phyloP scores from a whole-genome alignment of 306 rosid species.

The Lathyrus sativus region DNA sequence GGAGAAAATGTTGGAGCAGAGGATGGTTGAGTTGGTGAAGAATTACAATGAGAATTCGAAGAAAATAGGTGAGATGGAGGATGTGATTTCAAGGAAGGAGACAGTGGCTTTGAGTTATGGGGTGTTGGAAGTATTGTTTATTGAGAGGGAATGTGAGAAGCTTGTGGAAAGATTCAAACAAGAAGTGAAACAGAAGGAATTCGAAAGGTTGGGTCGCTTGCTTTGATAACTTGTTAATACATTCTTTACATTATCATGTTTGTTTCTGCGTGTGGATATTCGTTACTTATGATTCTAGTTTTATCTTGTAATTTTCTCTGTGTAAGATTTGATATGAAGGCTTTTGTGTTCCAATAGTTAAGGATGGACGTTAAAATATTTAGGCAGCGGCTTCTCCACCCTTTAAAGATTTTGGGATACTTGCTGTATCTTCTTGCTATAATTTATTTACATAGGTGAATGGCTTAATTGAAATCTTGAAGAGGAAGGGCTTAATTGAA shows the following conservation, averaged over 20 bases:
- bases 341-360: constrained; percentile 12
- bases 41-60: constrained; percentile 63
- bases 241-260: background rate
- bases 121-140: constrained; percentile 71
- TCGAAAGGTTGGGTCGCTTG: constrained; percentile 48
- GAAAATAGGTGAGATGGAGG: constrained; percentile 62
- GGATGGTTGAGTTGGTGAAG: constrained; percentile 53
- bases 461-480: background rate
- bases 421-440: background rate
- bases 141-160: constrained; percentile 82
- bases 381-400: background rate
- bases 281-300: constrained; percentile 16
- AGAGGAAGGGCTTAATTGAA: background rate
- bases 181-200: constrained; percentile 54
- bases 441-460: background rate
- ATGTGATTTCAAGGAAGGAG: constrained; percentile 61
- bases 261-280: constrained; percentile 6
- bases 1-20: constrained; percentile 53
- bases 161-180: constrained; percentile 62
- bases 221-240: constrained; percentile 18
- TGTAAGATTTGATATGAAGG: constrained; percentile 2
- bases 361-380: constrained; percentile 12
- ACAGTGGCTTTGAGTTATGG: constrained; percentile 71
- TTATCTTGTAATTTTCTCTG: constrained; percentile 28
- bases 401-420: constrained; percentile 25